A percentile compares a stretch with the other conserved stretches of the same genome.
Conservation (phyloP, 2,329 filamentous ascomycete genomes). For the Monosporascus sp. region DNA sequence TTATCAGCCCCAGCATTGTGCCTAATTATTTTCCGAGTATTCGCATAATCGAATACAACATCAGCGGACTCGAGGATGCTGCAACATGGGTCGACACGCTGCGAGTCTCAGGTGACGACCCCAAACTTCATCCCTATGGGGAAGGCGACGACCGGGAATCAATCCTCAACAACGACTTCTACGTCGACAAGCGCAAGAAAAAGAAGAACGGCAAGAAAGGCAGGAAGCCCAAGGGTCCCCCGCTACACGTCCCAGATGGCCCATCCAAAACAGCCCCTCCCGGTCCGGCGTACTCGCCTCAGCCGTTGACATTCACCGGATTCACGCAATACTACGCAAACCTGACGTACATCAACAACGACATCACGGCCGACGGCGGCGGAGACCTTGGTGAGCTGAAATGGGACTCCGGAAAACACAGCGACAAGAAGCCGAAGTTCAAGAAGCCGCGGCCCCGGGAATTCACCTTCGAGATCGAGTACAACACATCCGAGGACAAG, state of each 20-base stretch:
- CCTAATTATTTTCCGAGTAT: conserved; percentile 89
- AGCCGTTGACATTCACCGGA: conserved; percentile 70
- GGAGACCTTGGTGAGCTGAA: conserved; percentile 27
- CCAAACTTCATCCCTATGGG: not conserved
- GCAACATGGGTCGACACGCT: conserved; percentile 36
- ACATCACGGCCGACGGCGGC: conserved; percentile 37
- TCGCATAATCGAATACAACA: conserved; percentile 93
- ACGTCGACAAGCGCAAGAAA: conserved; percentile 34
- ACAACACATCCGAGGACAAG: conserved; percentile 73
- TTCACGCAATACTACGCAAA: conserved; percentile 95
- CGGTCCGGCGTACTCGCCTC: conserved; percentile 84
- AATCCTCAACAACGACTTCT: conserved; percentile 21
- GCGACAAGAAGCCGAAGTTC: conserved; percentile 50
- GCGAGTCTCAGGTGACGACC: conserved; percentile 3
- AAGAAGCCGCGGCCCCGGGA: conserved; percentile 52
- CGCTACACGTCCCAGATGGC: conserved; percentile 61
- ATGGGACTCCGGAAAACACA: conserved; percentile 62
- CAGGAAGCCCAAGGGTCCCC: conserved; percentile 51
- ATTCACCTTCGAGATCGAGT: conserved; percentile 78
- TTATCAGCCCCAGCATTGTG: conserved; percentile 82
- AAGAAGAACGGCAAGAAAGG: conserved; percentile 40
- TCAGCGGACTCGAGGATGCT: conserved; percentile 62
- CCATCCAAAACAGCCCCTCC: conserved; percentile 70
- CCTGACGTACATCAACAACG: conserved; percentile 82
- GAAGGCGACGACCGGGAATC: conserved; percentile 14